Percentiles rank a stretch among this genome's conserved stretches.
phyloP scores from a whole-genome alignment of 2,329 filamentous ascomycete species.

The Ambrosiella cleistominuta region DNA sequence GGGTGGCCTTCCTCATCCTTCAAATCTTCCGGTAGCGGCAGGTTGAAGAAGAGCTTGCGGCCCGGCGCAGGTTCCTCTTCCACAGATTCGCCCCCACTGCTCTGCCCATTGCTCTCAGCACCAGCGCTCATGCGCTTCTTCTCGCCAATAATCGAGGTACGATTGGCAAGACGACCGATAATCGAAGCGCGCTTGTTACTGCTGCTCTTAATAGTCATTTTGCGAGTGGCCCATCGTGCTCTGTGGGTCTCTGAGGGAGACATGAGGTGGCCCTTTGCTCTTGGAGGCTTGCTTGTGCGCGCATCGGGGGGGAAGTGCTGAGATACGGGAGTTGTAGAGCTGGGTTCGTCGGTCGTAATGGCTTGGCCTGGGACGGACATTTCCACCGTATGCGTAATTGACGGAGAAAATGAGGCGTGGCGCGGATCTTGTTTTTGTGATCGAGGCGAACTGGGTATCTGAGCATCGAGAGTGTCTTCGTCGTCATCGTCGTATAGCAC shows the following conservation, averaged over 20 bases:
- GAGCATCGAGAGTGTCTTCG: constrained; percentile 7
- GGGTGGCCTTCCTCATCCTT: constrained; percentile 70
- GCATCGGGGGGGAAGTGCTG: constrained; percentile 9
- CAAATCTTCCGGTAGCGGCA: constrained; percentile 55
- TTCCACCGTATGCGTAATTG: constrained; percentile 8
- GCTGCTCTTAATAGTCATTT: constrained; percentile 58
- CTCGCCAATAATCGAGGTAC: constrained; percentile 38
- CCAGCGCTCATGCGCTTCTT: constrained; percentile 42
- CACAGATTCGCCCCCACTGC: constrained; percentile 22
- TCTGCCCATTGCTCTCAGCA: constrained; percentile 19
- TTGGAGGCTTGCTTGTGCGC: constrained; percentile 8
- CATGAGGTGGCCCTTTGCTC: constrained; percentile 10
- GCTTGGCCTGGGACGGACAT: constrained; percentile 12
- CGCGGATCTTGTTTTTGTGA: constrained; percentile 9
- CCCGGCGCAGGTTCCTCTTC: constrained; percentile 18
- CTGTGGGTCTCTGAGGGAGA: constrained; percentile 39
- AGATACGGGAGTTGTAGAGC: constrained; percentile 9
- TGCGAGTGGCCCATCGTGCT: constrained; percentile 92
- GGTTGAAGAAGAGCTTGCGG: constrained; percentile 68
- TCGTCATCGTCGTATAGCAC: constrained; percentile 7
- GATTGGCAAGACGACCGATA: constrained; percentile 53
- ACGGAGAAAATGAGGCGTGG: constrained; percentile 12
- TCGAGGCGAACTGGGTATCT: constrained; percentile 4
- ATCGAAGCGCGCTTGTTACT: constrained; percentile 67
- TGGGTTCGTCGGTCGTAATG: constrained; percentile 9